These are phyloP conservation scores for Xerophyta viscosa DNA, from an alignment of 106 monocot genomes.

Conservation along the genomic window DNA sequence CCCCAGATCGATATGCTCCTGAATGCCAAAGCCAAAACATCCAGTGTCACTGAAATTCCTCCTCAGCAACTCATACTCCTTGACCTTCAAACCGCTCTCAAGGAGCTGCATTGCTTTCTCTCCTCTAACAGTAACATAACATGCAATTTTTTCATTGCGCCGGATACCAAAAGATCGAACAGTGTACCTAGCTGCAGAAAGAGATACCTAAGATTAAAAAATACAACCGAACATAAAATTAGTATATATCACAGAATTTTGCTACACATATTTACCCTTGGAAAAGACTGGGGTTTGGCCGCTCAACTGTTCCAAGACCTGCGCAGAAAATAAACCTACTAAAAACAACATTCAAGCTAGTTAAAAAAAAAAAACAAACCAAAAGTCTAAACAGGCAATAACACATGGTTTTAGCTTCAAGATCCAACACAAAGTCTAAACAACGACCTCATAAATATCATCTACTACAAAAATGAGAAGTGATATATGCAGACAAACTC, in stretches of 20 bases:
- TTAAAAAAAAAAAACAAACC: too few relatives aligned
- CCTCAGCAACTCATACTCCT: constrained; percentile 65
- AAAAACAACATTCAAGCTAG: too few relatives aligned
- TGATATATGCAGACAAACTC: too few relatives aligned
- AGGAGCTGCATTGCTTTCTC: constrained; percentile 80
- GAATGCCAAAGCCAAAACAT: constrained; percentile 81
- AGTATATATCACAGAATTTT: too few relatives aligned
- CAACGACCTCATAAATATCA: too few relatives aligned
- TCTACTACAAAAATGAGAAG: too few relatives aligned
- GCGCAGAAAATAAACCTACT: too few relatives aligned
- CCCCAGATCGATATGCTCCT: constrained; percentile 78
- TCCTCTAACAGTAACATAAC: constrained; percentile 65
- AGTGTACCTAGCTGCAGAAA: constrained; percentile 68
- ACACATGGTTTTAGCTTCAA: too few relatives aligned
- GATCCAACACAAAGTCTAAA: too few relatives aligned
- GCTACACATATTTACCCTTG: constrained; percentile 47
- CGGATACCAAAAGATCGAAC: constrained; percentile 69
- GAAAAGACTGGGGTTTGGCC: constrained; percentile 65
- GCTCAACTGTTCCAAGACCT: constrained; percentile 63
- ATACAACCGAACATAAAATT: too few relatives aligned
- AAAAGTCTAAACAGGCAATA: too few relatives aligned
- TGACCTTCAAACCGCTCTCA: constrained; percentile 72
- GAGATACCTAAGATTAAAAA: too few relatives aligned
- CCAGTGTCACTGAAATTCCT: constrained; percentile 77
- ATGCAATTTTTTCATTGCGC: constrained; percentile 76